These are phyloP conservation scores for Smittium mucronatum DNA, from an alignment of 371 early-diverging fungal species.

Conservation along the genomic window DNA sequence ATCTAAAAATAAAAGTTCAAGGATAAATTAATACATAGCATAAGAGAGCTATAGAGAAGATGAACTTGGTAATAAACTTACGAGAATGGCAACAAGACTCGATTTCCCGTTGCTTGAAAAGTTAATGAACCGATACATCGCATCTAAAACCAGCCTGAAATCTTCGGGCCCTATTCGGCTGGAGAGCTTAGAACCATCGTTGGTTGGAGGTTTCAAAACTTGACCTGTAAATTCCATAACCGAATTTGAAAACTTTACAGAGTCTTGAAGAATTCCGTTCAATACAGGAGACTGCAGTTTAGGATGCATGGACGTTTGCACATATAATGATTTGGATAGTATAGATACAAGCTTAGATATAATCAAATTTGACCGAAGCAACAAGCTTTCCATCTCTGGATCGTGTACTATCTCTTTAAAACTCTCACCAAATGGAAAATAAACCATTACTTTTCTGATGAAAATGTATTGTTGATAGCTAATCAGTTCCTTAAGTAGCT, in stretches of 20 bases:
- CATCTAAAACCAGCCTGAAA: background rate
- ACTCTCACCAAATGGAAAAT: slow-evolving; percentile 60
- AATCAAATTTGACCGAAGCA: background rate
- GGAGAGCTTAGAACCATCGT: background rate
- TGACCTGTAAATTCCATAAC: background rate
- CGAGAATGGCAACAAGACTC: background rate
- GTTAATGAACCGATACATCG: background rate
- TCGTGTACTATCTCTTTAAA: slow-evolving; percentile 31
- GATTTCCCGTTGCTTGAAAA: background rate
- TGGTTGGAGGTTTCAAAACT: background rate
- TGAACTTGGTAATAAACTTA: background rate
- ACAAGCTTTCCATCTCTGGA: slow-evolving; percentile 30
- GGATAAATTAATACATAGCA: background rate
- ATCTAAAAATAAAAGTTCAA: background rate
- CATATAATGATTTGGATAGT: background rate
- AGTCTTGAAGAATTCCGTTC: background rate
- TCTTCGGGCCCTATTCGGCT: background rate
- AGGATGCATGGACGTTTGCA: background rate
- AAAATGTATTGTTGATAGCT: slow-evolving; percentile 32
- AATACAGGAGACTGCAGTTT: background rate
- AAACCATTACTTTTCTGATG: slow-evolving; percentile 46
- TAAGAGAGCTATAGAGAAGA: background rate
- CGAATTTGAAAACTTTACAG: background rate
- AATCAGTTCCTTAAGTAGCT: slow-evolving; percentile 6
- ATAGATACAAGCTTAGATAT: background rate